A percentile compares a stretch with the other conserved stretches of the same genome.
These are phyloP conservation scores for Fusarium algeriense DNA, from an alignment of 2,329 filamentous ascomycete species.

Conservation along the genomic window DNA sequence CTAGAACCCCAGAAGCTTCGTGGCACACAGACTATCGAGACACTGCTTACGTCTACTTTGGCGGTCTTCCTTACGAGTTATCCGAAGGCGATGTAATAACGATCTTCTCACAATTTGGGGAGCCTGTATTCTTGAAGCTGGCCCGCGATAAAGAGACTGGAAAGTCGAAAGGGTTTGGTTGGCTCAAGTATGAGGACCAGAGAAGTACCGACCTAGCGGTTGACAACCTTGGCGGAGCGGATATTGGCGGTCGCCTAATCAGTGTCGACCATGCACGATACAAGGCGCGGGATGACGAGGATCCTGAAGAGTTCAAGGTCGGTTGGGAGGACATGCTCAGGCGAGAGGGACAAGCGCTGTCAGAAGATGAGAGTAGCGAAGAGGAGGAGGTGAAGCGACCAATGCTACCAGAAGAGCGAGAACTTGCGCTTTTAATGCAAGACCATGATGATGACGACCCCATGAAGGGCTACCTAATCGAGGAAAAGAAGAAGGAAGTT, in stretches of 20 bases:
- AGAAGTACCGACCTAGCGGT: slow-evolving; percentile 95
- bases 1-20: slow-evolving; percentile 83
- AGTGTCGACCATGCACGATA: slow-evolving; percentile 95
- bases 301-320: slow-evolving; percentile 69
- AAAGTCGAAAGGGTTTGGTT: slow-evolving; percentile 93
- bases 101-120: slow-evolving; percentile 97
- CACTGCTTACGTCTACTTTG: slow-evolving; percentile 96
- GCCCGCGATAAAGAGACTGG: slow-evolving; percentile 96
- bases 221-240: slow-evolving; percentile 91
- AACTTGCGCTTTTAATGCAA: slow-evolving; percentile 78
- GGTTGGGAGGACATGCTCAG: slow-evolving; percentile 71
- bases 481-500: slow-evolving; percentile 92
- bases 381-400: slow-evolving; percentile 67
- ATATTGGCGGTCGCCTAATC: slow-evolving; percentile 82
- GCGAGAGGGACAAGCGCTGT: slow-evolving; percentile 61
- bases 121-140: slow-evolving; percentile 93
- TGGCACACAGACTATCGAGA: slow-evolving; percentile 99
- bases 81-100: slow-evolving; percentile 96
- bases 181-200: slow-evolving; percentile 98
- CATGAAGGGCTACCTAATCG: slow-evolving; percentile 92
- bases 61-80: slow-evolving; percentile 90
- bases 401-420: slow-evolving; percentile 82
- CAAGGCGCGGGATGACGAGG: slow-evolving; percentile 85
- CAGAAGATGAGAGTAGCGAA: slow-evolving; percentile 61
- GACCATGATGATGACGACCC: slow-evolving; percentile 96